Conservation (phyloP, 2,329 filamentous ascomycete genomes). For the Zasmidium angulare region DNA sequence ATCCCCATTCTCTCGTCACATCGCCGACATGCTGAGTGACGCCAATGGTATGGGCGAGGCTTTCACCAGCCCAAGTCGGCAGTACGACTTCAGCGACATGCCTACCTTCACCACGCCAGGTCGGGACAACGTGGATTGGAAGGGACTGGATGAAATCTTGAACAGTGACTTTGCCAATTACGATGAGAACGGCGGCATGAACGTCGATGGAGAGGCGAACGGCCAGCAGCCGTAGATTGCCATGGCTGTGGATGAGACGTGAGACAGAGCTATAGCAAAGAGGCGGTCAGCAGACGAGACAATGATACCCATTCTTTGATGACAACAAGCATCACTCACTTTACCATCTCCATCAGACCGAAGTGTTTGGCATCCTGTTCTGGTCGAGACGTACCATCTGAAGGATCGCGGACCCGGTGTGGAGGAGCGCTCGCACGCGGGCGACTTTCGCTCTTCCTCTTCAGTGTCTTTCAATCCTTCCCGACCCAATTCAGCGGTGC, state of each 20-base stretch:
- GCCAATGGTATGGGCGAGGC: conserved; percentile 22
- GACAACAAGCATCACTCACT: background rate
- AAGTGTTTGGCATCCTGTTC: background rate
- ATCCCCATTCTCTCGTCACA: conserved; percentile 62
- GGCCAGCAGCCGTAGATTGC: conserved; percentile 3
- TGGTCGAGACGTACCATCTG: background rate
- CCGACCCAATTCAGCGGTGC: background rate
- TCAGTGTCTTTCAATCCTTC: background rate
- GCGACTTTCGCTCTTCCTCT: background rate
- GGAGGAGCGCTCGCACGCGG: background rate
- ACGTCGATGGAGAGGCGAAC: conserved; percentile 6
- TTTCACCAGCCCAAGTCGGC: conserved; percentile 31
- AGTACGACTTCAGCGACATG: conserved; percentile 35
- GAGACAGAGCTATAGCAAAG: background rate
- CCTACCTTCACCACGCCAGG: conserved; percentile 34
- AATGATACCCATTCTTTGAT: background rate
- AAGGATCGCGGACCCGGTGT: background rate
- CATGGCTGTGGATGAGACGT: background rate
- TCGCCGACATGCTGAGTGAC: conserved; percentile 65
- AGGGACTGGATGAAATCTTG: conserved; percentile 30
- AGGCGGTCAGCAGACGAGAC: background rate
- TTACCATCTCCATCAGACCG: background rate
- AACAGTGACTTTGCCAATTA: conserved; percentile 32
- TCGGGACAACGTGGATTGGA: conserved; percentile 28
- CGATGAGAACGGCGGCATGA: conserved; percentile 18